Evolutionary conservation across 2,329 filamentous ascomycete species (phyloP), one percentile per base, ranked within the genome.

Genomic region (Beauveria sp.): DNA sequence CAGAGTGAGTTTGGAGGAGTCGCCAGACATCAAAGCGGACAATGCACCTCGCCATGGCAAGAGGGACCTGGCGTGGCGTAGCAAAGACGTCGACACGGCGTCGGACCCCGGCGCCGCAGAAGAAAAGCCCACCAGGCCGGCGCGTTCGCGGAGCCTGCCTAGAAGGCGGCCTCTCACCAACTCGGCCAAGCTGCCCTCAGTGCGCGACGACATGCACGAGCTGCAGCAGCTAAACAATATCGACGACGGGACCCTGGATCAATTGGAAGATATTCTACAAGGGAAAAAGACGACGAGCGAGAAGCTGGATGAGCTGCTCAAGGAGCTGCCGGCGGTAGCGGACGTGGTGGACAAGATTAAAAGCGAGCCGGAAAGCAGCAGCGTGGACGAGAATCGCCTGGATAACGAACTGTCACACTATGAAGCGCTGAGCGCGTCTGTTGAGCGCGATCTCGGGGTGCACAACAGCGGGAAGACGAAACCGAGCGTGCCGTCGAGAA

Each of bases 191-290:
- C 81, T 77, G 3, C 78, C 81, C 2, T 82, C 79, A 2, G 83
- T 82, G 58, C 80, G 76, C 60, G 82, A 84, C 61, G 83, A 86
- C 65, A 71, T 86, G 30, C 72, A 78, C 30, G 78, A 81, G 56
- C 79, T 86, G 51, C 77, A 82, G 64, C 76, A 76, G 18, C 73
- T 72, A 50, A 78, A 84, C 66, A 77, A 84, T 58, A 79, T 85
- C 28, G 82, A 86, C 20, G 83, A 86, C 66, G 83, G 81, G 1
- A 85, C 82, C 0, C 70, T 85, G n/a, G 83, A 86, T 53, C 81
- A 85, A 63, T 73, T 85, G 34, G 81, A 81, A 61, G 78, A 81
- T 30, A 72, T 85, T 45, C 67, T 84, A 28, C 69, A 70, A 34
- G 73, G 73, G n/a, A 72, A 72, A 56, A 74, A 73, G 61, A 64